Base-by-base conservation (phyloP, 1,139 yeast genomes). In the Saccharomycopsis crataegensis region DNA sequence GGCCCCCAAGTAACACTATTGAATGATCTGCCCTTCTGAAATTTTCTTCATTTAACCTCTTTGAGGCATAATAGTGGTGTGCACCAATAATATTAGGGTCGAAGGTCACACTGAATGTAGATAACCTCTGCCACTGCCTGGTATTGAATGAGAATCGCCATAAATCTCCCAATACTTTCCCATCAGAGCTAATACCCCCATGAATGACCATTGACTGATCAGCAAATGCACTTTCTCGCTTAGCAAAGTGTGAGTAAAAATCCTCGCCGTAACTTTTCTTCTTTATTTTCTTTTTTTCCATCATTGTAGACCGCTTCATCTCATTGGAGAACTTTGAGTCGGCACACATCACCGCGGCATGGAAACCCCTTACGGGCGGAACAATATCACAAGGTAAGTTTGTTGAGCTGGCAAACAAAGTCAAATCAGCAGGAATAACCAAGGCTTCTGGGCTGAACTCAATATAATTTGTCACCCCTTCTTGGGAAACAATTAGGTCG, bases 171-270 rank as follows among this genome's bases (percentile, higher is more conserved):
- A 46, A 48, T 1, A 51, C 45, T 32, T 44, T 33, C 11, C 33
- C 34, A 1, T 43, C 41, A 11, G 17, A 40, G 33, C 32, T 43
- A 46, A 28, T 48, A 3, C 57, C 57, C 3, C 57, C 57, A 44
- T 54, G 57, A 14, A 54, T 49, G 7, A 54, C 11, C 33, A 54
- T 40, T 16, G 43, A 42, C 14, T 54, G 48, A n/a, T 50, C 31
- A 11, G 8, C 33, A 28, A 47, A 31, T 22, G 36, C 38, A 6
- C 22, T 17, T 7, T 44, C 14, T 12, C n/a, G 34, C 3, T 22
- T 22, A 12, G 6, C 47, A 12, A 8, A 8, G 2, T 11, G 9
- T 6, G 17, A 9, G 37, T 28, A 34, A 6, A 38, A 34, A 8
- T 32, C 38, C n/a, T 14, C 17, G 3, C n/a, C 16, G 7, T n/a